Evolutionary conservation across 352 stramenopile genomes (phyloP), one percentile per base, ranked within the genome.

Genomic region (Saprolegnia parasitica): DNA sequence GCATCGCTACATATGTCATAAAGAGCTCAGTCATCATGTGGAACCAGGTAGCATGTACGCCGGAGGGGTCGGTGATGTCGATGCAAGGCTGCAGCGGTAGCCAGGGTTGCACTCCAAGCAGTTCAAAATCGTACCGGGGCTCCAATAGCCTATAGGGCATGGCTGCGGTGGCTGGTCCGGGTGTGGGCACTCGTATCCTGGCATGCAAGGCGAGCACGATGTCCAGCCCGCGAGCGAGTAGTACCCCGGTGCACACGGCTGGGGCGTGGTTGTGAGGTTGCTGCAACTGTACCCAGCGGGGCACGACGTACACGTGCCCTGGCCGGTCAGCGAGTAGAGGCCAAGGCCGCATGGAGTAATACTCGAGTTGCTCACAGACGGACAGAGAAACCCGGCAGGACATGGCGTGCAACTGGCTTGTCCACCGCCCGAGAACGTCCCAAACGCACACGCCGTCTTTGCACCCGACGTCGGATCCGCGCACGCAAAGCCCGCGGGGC

Each of bases 131-230:
- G 76, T 76, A 40, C 87, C 87, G 79, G 85, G 78, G 55, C 88
- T 96, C 67, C 95, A 97, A 21, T 91, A 95, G 0, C 91, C 90
- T 11, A 96, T 86, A 0, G 88, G 84, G 65, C 90, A 98, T 23
- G 76, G 87, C 68, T 87, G 86, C 1, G 76, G 91, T 13, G 83
- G 71, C 65, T 89, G 90, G 52, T 86, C 78, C 0, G 79, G 86
- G 35, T 75, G 82, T 46, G 86, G 79, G 68, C 88, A 96, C 66
- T 94, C 79, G 79, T 96, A 96, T 8, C 89, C 91, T 26, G 88
- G 80, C 18, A 77, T 72, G 67, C 90, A 97, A 0, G 78, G 72
- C 16, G 77, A 68, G 72, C 90, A 97, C 11, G 71, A 79, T 2
- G 78, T 83, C 10, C 88, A 89, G 0, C 78, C 83, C 8, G 84